These are phyloP conservation scores for Leccinum angustisporum DNA, from an alignment of 1,284 basidiomycete species.

Conservation along the genomic window DNA sequence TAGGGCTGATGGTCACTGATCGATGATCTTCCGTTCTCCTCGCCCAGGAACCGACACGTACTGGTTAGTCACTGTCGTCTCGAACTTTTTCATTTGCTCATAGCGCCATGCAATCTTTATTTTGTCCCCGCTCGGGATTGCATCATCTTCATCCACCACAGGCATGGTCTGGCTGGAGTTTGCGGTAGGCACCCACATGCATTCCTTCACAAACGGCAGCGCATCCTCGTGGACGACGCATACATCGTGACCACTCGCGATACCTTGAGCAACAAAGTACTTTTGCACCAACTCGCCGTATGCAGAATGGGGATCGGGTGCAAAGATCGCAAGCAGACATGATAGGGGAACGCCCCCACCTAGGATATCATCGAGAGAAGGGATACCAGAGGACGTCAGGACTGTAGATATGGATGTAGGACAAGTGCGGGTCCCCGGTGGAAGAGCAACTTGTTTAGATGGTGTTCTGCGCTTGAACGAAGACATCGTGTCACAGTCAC, in stretches of 20 bases:
- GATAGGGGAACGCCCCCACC: conserved; percentile 91
- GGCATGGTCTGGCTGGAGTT: conserved; percentile 22
- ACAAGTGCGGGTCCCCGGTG: conserved; percentile 65
- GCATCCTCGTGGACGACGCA: conserved; percentile 66
- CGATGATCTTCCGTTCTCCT: background rate
- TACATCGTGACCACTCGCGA: conserved; percentile 69
- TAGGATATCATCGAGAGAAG: conserved; percentile 94
- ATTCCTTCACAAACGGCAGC: conserved; percentile 57
- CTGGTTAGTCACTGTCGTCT: conserved; percentile 72
- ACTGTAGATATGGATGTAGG: conserved; percentile 60
- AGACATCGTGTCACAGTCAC: conserved; percentile 53
- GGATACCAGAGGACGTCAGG: conserved; percentile 84
- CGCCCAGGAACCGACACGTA: conserved; percentile 40
- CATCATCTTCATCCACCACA: conserved; percentile 31
- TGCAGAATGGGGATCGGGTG: conserved; percentile 81
- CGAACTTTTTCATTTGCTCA: conserved; percentile 87
- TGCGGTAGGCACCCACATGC: conserved; percentile 73
- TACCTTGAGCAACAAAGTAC: conserved; percentile 87
- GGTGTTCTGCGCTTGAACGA: conserved; percentile 79
- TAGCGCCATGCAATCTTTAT: conserved; percentile 97
- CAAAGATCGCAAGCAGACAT: conserved; percentile 69
- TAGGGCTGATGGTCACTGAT: conserved; percentile 30
- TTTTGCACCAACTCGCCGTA: conserved; percentile 87
- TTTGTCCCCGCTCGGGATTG: conserved; percentile 42
- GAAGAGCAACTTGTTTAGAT: conserved; percentile 40